Evolutionary conservation across 192 early-diverging fungal species (phyloP), one percentile per base, ranked within the genome.

Genomic region (Coemansia sp.): DNA sequence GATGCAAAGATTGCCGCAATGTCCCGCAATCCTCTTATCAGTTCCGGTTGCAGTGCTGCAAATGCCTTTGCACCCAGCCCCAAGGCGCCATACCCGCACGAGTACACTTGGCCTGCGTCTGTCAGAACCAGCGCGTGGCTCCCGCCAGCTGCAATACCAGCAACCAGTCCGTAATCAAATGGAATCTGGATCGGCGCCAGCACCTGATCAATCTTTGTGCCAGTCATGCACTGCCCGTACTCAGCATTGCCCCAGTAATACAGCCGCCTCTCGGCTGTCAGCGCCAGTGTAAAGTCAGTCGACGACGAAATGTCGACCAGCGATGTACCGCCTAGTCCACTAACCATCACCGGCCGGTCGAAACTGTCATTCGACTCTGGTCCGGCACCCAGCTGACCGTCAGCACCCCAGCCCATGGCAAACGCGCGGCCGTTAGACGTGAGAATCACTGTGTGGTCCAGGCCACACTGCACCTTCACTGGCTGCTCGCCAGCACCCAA

Each of bases 211-310:
- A 65, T 66, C 19, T 61, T 60, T 25, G 26, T 9, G 61, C 53
- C 61, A 5, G 80, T 77, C 80, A 86, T 84, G 29, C 81, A 81
- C 61, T 88, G 87, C 4, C 87, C 87, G 60, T 88, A 86, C 62
- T 88, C 87, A 6, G 85, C 81, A 52, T 88, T 88, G 17, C 87
- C 87, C 87, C 87, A 88, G 38, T 80, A 83, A 70, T 80, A 86
- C 39, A 88, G 23, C n/a, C 64, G 43, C 19, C 75, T 65, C 23
- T 82, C 77, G 5, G 67, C 61, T 5, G 64, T 37, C 14, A 86
- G 53, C 5, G 81, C 84, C 21, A 88, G 47, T 3, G 85, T 85
- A 61, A 85, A 88, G 41, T 88, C 87, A 0, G 87, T 88, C 2
- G 85, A 80, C 2, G 82, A 65, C 0, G 83, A 71, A 30, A 88